A percentile compares a stretch with the other conserved stretches of the same genome.
phyloP scores from a whole-genome alignment of 345 rosid species.

The Corchorus olitorius region DNA sequence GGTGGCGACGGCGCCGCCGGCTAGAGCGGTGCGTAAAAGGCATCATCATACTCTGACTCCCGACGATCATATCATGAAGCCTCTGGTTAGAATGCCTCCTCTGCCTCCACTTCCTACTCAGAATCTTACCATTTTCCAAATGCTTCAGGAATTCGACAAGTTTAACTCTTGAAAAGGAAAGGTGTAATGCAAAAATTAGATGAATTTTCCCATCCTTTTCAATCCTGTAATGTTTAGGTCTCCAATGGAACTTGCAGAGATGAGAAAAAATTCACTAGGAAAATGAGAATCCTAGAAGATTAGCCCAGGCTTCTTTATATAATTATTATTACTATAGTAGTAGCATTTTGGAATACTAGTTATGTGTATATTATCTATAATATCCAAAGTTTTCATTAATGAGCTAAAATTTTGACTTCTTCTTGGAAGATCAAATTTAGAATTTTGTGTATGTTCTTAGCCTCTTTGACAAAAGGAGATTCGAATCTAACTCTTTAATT shows the following conservation, averaged over 20 bases:
- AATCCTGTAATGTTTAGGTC: background rate
- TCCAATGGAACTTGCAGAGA: slow-evolving; percentile 6
- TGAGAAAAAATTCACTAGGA: background rate
- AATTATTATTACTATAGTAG: background rate
- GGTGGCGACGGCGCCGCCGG: slow-evolving; percentile 25
- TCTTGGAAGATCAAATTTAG: background rate
- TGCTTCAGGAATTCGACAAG: slow-evolving; percentile 52
- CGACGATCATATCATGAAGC: slow-evolving; percentile 34
- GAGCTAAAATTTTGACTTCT: background rate
- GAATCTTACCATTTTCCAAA: slow-evolving; percentile 47
- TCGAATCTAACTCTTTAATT: too few relatives aligned
- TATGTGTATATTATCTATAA: background rate
- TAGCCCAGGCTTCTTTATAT: slow-evolving; percentile 8
- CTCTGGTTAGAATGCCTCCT: slow-evolving; percentile 36
- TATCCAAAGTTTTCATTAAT: background rate
- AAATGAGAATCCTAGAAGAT: slow-evolving; percentile 5
- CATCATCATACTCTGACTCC: slow-evolving; percentile 57
- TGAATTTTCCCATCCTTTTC: background rate
- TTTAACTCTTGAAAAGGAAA: slow-evolving; percentile 32
- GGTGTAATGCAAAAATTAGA: background rate
- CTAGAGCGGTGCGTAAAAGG: slow-evolving; percentile 59
- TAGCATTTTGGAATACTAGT: background rate
- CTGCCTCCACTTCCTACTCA: slow-evolving; percentile 33
- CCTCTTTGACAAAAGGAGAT: too few relatives aligned
- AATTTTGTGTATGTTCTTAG: too few relatives aligned